Evolutionary conservation across 2,329 filamentous ascomycete genomes (phyloP).

Genomic region (Xylariaceae sp.): DNA sequence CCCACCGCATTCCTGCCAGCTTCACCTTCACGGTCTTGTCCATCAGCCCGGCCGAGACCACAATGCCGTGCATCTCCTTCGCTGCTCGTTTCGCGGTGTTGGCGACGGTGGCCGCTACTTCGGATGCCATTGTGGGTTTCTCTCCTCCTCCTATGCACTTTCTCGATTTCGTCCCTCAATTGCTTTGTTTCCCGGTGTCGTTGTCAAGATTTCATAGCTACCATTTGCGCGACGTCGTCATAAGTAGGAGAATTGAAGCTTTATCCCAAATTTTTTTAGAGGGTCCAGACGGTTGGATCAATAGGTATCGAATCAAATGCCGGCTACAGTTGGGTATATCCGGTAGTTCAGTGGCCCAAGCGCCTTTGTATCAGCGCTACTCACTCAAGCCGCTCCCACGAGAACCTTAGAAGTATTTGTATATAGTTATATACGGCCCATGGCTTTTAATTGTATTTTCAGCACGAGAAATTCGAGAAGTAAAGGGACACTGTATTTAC

Average conservation of each 20-base stretch:
- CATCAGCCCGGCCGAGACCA: conserved; percentile 78
- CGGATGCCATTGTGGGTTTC: conserved; percentile 7
- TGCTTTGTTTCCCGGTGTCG: background rate
- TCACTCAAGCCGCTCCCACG: no score
- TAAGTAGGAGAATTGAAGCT: no score
- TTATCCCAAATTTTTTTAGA: background rate
- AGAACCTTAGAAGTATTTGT: no score
- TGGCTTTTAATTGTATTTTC: no score
- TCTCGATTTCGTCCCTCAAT: background rate
- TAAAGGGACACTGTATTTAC: no score
- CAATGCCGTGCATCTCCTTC: conserved; percentile 65
- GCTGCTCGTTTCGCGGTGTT: conserved; percentile 47
- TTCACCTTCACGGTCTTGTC: conserved; percentile 78
- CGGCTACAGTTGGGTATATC: no score
- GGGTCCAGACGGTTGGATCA: conserved; percentile 4
- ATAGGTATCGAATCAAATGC: no score
- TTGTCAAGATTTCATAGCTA: background rate
- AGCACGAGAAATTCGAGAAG: no score
- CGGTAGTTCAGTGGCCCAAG: no score
- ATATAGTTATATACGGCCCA: no score
- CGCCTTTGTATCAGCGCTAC: no score
- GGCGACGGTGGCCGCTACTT: conserved; percentile 25
- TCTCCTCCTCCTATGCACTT: background rate
- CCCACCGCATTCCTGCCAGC: conserved; percentile 72
- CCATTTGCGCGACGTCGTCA: background rate